Conservation (phyloP, 768 basidiomycete genomes). For the Kwoniella sp. region DNA sequence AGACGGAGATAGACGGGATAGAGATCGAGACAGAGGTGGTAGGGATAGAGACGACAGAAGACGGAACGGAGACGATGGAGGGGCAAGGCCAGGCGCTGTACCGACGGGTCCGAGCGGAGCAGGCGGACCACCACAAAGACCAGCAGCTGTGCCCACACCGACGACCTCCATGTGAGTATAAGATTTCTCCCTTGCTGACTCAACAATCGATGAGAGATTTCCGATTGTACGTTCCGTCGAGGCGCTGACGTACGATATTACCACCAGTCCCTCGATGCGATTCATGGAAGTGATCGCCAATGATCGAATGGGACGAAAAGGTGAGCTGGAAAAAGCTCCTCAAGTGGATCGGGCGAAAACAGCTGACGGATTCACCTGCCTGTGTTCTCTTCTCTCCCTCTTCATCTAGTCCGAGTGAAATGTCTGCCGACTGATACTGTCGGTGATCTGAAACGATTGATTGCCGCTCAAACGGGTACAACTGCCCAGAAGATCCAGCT, state of each 20-base stretch:
- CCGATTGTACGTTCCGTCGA: not conserved
- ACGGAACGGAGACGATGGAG: not conserved
- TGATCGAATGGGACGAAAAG: conserved; percentile 92
- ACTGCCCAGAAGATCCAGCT: conserved; percentile 80
- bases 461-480: conserved; percentile 94
- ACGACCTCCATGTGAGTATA: conserved; percentile 17
- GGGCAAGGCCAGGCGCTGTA: not conserved
- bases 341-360: too few relatives aligned
- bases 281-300: conserved; percentile 81
- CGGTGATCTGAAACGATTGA: conserved; percentile 94
- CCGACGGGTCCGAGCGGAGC: conserved; percentile 22
- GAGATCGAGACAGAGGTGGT: conserved; percentile 21
- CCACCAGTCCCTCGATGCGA: conserved; percentile 24
- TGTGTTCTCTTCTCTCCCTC: not conserved
- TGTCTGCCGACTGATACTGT: conserved; percentile 91
- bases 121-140: conserved; percentile 25
- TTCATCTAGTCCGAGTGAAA: conserved; percentile 78
- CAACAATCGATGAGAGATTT: too few relatives aligned
- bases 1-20: conserved; percentile 18
- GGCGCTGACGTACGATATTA: not conserved
- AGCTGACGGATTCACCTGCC: conserved; percentile 9
- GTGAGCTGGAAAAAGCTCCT: conserved; percentile 61
- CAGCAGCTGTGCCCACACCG: conserved; percentile 23
- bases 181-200: not conserved
- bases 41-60: conserved; percentile 3